Percentiles rank a stretch among this genome's conserved stretches.
These are phyloP conservation scores for Ambrosia trifida DNA, from an alignment of 129 eudicot genomes.

Conservation along the genomic window DNA sequence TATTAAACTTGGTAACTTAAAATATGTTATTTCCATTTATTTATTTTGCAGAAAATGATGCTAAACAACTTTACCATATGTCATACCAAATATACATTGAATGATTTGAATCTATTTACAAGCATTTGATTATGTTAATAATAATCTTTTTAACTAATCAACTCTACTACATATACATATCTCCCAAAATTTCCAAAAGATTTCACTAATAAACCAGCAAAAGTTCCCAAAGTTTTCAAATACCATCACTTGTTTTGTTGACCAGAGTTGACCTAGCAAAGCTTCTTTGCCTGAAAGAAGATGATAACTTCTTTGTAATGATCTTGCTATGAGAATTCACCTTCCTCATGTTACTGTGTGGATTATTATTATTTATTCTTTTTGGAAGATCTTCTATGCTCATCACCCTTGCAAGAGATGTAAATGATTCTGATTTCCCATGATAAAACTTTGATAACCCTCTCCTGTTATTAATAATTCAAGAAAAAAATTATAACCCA, in stretches of 20 bases:
- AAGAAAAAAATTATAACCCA: constrained; percentile 6
- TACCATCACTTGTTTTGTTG: constrained; percentile 28
- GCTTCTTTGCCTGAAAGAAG: constrained; percentile 37
- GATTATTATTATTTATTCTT: constrained; percentile 38
- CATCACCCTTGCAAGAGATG: constrained; percentile 63
- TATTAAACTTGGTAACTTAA: no score
- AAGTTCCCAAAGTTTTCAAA: constrained; percentile 9
- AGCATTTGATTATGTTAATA: constrained; percentile 7
- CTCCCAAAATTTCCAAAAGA: constrained; percentile 12
- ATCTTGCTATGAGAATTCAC: constrained; percentile 43
- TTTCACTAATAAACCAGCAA: constrained; percentile 11
- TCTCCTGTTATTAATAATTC: constrained; percentile 45
- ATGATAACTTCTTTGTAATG: constrained; percentile 55
- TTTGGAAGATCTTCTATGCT: constrained; percentile 80
- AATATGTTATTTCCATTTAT: not conserved
- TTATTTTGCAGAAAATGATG: not conserved
- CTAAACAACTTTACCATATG: not conserved
- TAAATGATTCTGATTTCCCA: constrained; percentile 78
- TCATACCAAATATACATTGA: not conserved
- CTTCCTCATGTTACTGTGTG: constrained; percentile 41
- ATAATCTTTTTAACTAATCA: not conserved
- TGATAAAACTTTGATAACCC: constrained; percentile 71
- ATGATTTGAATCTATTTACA: constrained; percentile 27
- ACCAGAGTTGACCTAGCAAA: constrained; percentile 28
- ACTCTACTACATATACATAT: constrained; percentile 19